phyloP scores from a whole-genome alignment of 371 early-diverging fungal genomes.

The Capillidium rhysosporum region DNA sequence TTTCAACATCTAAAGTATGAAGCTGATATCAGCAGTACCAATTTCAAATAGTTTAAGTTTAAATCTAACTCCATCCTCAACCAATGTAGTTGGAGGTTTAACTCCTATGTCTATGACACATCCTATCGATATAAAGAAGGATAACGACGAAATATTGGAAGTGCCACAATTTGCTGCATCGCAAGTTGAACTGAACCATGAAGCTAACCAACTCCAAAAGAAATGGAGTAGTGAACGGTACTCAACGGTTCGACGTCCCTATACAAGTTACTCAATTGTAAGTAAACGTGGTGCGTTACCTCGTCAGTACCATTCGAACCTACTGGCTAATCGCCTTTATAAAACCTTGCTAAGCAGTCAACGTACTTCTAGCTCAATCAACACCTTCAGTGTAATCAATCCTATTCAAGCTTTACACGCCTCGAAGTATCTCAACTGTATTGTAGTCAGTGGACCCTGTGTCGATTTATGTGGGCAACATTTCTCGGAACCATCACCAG shows the following conservation, averaged over 20 bases:
- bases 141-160: no score
- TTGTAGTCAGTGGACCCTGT: not conserved
- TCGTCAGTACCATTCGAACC: conserved; percentile 52
- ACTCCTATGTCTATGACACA: no score
- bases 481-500: not conserved
- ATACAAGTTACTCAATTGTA: conserved; percentile 75
- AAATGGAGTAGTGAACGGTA: conserved; percentile 84
- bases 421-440: not conserved
- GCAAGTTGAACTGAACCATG: no score
- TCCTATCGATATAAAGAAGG: no score
- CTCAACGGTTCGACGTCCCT: conserved; percentile 62
- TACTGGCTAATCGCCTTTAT: conserved; percentile 85
- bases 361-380: not conserved
- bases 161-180: no score
- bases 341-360: conserved; percentile 47
- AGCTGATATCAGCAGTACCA: no score
- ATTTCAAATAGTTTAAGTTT: no score
- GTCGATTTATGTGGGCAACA: not conserved
- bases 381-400: not conserved
- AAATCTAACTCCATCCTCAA: no score
- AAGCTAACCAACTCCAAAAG: conserved; percentile 25
- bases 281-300: conserved; percentile 71
- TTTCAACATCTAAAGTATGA: no score
- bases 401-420: not conserved
- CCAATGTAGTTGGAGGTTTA: no score